Evolutionary conservation across 2,329 filamentous ascomycete genomes (phyloP).

Genomic region (Talaromyces verruculosus): DNA sequence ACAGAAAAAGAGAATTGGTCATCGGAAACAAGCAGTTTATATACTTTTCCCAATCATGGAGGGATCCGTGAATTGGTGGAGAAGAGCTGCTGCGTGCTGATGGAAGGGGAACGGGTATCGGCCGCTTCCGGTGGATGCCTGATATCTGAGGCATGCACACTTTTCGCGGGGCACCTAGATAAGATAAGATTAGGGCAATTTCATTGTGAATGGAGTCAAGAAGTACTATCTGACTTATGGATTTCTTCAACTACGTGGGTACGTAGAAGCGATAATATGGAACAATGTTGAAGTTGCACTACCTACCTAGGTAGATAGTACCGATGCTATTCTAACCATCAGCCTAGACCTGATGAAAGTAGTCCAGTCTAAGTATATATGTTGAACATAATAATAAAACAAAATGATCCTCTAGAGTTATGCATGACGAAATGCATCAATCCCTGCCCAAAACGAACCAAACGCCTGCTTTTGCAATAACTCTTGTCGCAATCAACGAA

Average conservation of each 20-base stretch:
- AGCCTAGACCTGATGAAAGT: neutral
- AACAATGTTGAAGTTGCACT: slow-evolving; percentile 6
- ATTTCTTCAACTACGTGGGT: neutral
- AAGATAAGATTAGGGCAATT: neutral
- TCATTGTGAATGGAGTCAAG: neutral
- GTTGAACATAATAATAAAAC: slow-evolving; percentile 2
- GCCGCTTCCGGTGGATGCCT: slow-evolving; percentile 20
- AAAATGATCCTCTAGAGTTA: slow-evolving; percentile 1
- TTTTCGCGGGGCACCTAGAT: neutral
- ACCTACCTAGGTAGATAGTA: neutral
- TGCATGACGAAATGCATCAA: slow-evolving; percentile 3
- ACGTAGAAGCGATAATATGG: neutral
- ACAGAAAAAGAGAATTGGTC: neutral
- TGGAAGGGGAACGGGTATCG: slow-evolving; percentile 19
- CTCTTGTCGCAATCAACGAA: neutral
- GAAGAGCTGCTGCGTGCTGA: neutral
- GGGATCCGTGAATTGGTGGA: neutral
- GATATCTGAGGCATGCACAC: neutral
- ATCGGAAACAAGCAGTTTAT: neutral
- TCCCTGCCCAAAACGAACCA: neutral
- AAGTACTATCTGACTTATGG: neutral
- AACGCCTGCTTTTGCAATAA: slow-evolving; percentile 17
- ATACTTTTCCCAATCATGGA: neutral
- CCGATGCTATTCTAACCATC: neutral
- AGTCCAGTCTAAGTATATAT: slow-evolving; percentile 1